phyloP scores from a whole-genome alignment of 2,329 filamentous ascomycete genomes.

The Hypoxylon sp. region DNA sequence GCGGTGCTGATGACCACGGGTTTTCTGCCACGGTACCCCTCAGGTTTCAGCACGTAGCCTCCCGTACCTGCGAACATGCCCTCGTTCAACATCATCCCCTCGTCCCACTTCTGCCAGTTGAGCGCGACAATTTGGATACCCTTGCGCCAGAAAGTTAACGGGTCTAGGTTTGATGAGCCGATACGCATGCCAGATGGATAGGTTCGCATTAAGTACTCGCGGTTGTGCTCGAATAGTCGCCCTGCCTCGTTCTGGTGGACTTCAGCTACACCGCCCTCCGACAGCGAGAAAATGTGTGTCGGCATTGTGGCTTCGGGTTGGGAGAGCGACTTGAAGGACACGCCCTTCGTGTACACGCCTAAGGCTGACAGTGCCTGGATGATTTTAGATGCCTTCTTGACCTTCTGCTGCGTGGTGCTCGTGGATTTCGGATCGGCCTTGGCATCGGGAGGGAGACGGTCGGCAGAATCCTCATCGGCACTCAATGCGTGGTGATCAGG shows the following conservation, averaged over 20 bases:
- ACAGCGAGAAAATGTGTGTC: constrained; percentile 78
- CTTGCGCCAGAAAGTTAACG: constrained; percentile 86
- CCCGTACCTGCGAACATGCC: constrained; percentile 88
- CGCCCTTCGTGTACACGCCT: constrained; percentile 86
- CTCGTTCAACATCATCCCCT: constrained; percentile 96
- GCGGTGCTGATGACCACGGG: constrained; percentile 35
- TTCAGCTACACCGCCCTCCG: constrained; percentile 75
- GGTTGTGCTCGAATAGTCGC: constrained; percentile 84
- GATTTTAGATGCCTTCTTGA: constrained; percentile 72
- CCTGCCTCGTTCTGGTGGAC: constrained; percentile 65
- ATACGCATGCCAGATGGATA: constrained; percentile 89
- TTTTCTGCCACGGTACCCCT: constrained; percentile 64
- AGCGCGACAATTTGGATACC: constrained; percentile 92
- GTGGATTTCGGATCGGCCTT: constrained; percentile 51
- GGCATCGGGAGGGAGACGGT: constrained; percentile 52
- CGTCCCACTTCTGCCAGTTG: constrained; percentile 93
- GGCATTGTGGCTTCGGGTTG: constrained; percentile 78
- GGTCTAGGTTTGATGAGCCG: constrained; percentile 88
- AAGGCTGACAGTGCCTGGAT: constrained; percentile 80
- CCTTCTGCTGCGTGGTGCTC: constrained; percentile 56
- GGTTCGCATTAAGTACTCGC: constrained; percentile 84
- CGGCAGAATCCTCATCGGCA: constrained; percentile 46
- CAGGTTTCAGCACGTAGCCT: constrained; percentile 90
- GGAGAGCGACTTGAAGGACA: constrained; percentile 83
- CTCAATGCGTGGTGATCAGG: constrained; percentile 53